Evolutionary conservation across 2,329 filamentous ascomycete species (phyloP), one percentile per base, ranked within the genome.

Genomic region (Diaporthe velutina): DNA sequence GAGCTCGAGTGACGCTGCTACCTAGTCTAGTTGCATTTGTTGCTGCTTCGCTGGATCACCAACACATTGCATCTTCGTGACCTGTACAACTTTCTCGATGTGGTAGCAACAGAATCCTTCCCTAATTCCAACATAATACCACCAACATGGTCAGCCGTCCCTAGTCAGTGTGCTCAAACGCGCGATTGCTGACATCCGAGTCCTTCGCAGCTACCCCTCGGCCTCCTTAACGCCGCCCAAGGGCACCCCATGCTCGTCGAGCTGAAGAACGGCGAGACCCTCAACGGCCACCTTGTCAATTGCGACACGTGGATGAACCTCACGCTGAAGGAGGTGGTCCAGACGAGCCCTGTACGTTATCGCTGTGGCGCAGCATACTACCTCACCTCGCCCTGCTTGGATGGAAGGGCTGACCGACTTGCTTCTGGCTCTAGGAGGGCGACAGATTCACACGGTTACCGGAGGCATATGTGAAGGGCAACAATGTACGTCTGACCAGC

Each of bases 261-360:
- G 88, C 93, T 98, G 78, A 98, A 98, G 89, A 98, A 96, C 82
- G 96, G 96, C 86, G 96, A 99, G 86, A 98, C 97, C 0, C 90
- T 99, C 76, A 99, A 98, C 86, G 97, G 97, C 77, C 95, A 98
- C 82, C 89, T 99, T 75, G 94, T 98, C 84, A 95, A 93, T 84
- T 99, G 96, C 91, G 97, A 99, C 84, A 99, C 96, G 66, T 99
- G 97, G 95, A 99, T 99, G 97, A 99, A 99, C 86, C 88, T 99
- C 79, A 98, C 96, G 2, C 86, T 99, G 78, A 98, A 97, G 85
- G 97, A 98, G 84, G 97, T 99, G 30, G 95, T 98, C 48, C 96
- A 98, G 85, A 98, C 97, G 25, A 98, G 94, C 82, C 93, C 96
- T 33, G 92, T 93, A 85, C 70, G 88, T 79, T 28, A 40, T 73